Conservation (phyloP, 2,329 filamentous ascomycete genomes). For the Botrytis medusae region DNA sequence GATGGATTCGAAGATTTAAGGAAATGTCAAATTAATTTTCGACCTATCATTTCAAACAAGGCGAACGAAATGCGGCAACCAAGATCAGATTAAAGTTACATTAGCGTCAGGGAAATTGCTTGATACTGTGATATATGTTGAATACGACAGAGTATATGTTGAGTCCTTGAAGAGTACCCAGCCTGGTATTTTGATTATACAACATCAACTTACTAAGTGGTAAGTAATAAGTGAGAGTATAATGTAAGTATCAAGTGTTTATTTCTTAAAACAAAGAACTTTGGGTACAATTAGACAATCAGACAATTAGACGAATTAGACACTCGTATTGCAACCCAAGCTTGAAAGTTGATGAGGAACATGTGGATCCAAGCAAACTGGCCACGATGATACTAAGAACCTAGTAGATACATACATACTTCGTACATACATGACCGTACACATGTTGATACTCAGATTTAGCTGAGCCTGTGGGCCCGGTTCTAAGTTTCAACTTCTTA, state of each 20-base stretch:
- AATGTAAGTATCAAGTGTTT: not conserved
- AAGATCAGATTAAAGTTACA: constrained; percentile 23
- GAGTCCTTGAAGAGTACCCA: not conserved
- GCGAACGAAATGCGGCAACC: constrained; percentile 14
- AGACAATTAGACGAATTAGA: not conserved
- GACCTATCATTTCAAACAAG: constrained; percentile 22
- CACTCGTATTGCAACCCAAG: not conserved
- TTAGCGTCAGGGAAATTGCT: constrained; percentile 15
- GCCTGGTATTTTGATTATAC: not conserved
- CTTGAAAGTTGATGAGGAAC: not conserved
- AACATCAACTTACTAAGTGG: not conserved
- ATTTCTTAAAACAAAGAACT: not conserved
- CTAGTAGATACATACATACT: not conserved
- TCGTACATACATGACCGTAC: not conserved
- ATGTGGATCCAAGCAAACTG: not conserved
- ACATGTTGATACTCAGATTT: not conserved
- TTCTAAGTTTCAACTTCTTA: not conserved
- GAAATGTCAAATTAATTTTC: constrained; percentile 5
- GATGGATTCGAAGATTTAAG: not conserved
- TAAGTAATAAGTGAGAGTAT: not conserved
- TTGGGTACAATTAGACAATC: not conserved
- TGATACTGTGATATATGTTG: not conserved
- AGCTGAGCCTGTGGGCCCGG: not conserved
- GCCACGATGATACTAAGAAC: constrained; percentile 1
- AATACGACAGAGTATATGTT: not conserved